Percentiles rank a stretch among this genome's conserved stretches.
These are phyloP conservation scores for Macrolepiota dolichaula DNA, from an alignment of 768 basidiomycete genomes.

Conservation along the genomic window DNA sequence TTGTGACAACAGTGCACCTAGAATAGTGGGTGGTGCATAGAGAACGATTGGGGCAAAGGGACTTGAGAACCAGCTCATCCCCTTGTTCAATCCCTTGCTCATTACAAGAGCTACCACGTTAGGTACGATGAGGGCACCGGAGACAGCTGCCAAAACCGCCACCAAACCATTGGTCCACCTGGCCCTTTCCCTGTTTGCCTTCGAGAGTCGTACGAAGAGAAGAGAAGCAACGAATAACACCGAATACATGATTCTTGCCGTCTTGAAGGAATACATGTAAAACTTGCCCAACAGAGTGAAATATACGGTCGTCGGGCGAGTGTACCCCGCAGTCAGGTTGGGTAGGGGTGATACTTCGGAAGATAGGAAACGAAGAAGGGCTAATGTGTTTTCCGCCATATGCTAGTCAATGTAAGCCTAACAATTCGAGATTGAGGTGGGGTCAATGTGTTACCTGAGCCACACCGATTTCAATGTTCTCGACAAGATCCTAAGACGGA, in stretches of 20 bases:
- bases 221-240: constrained; percentile 45
- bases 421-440: neutral
- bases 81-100: constrained; percentile 54
- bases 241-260: constrained; percentile 64
- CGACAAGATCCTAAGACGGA: constrained; percentile 60
- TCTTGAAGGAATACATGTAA: constrained; percentile 70
- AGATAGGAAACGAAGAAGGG: constrained; percentile 72
- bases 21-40: constrained; percentile 71
- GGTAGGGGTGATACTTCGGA: constrained; percentile 69
- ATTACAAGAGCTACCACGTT: constrained; percentile 75
- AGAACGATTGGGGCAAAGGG: constrained; percentile 64
- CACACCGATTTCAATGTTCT: constrained; percentile 82
- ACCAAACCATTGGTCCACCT: constrained; percentile 41
- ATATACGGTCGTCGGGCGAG: constrained; percentile 69
- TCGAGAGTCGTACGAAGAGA: constrained; percentile 33
- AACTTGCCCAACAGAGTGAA: constrained; percentile 73
- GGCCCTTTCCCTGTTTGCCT: constrained; percentile 11
- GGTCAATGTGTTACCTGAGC: constrained; percentile 42
- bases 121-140: constrained; percentile 58
- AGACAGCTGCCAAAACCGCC: constrained; percentile 47
- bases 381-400: constrained; percentile 87
- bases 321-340: constrained; percentile 46
- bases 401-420: constrained; percentile 42
- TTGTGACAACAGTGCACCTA: constrained; percentile 65
- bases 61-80: constrained; percentile 83